These are phyloP conservation scores for Rhizophagus clarus DNA, from an alignment of 192 early-diverging fungal species.

Conservation along the genomic window DNA sequence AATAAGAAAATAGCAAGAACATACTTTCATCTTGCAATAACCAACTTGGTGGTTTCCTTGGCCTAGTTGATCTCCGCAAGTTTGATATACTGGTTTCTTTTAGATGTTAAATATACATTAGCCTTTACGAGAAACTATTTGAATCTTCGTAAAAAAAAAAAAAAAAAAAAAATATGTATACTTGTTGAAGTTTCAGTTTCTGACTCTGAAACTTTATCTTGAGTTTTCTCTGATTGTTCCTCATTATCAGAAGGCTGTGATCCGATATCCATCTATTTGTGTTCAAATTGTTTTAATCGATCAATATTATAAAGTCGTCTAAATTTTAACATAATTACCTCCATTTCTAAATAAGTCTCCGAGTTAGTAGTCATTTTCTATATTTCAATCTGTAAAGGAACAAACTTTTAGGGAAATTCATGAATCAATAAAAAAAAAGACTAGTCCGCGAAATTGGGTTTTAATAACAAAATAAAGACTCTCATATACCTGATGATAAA, in stretches of 20 bases:
- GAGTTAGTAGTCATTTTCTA: not conserved
- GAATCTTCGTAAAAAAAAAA: too few relatives aligned
- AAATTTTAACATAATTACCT: not conserved
- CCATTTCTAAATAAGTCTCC: not conserved
- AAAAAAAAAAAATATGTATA: not conserved
- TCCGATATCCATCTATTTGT: not conserved
- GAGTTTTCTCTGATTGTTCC: not conserved
- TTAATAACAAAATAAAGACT: not conserved
- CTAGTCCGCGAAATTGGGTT: not conserved
- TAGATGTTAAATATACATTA: not conserved
- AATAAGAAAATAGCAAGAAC: not conserved
- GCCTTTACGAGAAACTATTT: not conserved
- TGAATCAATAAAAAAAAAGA: not conserved
- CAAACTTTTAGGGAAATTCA: not conserved
- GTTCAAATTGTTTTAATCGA: not conserved
- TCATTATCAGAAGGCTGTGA: not conserved
- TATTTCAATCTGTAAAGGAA: not conserved
- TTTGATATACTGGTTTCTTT: not conserved
- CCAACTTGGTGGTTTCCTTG: slow-evolving; percentile 1
- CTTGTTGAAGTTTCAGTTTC: slow-evolving; percentile 1
- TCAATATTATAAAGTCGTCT: not conserved
- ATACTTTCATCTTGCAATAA: not conserved
- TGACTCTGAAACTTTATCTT: slow-evolving; percentile 7
- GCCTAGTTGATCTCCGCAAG: not conserved
- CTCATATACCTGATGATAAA: not conserved